Conservation (phyloP, 2,329 filamentous ascomycete genomes). For the Venturia asperata region DNA sequence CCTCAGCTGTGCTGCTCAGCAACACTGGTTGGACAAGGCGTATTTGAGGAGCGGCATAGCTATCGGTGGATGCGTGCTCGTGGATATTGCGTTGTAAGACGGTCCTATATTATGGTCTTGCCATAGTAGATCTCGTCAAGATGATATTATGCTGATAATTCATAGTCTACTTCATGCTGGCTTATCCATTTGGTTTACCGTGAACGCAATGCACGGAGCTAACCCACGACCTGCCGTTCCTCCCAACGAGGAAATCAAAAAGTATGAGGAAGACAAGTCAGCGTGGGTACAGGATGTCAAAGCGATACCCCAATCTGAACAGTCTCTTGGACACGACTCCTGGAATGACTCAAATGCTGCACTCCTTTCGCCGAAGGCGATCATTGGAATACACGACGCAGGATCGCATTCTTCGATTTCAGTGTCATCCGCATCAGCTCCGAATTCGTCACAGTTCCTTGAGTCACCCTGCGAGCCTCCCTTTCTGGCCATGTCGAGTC, state of each 20-base stretch:
- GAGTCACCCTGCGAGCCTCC: not conserved
- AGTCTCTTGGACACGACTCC: not conserved
- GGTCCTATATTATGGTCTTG: not conserved
- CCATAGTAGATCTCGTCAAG: not conserved
- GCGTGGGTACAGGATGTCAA: not conserved
- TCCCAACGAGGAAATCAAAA: not conserved
- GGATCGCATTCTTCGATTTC: not conserved
- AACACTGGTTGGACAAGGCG: not conserved
- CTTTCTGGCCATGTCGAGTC: not conserved
- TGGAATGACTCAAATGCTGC: not conserved
- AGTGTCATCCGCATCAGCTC: not conserved
- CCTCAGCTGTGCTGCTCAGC: not conserved
- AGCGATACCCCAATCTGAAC: not conserved
- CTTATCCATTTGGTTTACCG: not conserved
- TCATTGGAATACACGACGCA: not conserved
- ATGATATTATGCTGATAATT: not conserved
- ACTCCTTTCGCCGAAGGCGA: not conserved
- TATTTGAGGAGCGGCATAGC: conserved; percentile 1
- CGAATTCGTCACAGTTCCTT: not conserved
- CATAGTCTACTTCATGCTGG: not conserved
- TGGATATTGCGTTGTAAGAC: conserved; percentile 3
- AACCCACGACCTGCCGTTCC: not conserved
- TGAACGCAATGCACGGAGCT: not conserved
- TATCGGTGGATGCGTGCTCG: conserved; percentile 11
- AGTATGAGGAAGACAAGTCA: not conserved